These are phyloP conservation scores for Puccinia hordei DNA, from an alignment of 1,284 basidiomycete genomes.

Conservation along the genomic window DNA sequence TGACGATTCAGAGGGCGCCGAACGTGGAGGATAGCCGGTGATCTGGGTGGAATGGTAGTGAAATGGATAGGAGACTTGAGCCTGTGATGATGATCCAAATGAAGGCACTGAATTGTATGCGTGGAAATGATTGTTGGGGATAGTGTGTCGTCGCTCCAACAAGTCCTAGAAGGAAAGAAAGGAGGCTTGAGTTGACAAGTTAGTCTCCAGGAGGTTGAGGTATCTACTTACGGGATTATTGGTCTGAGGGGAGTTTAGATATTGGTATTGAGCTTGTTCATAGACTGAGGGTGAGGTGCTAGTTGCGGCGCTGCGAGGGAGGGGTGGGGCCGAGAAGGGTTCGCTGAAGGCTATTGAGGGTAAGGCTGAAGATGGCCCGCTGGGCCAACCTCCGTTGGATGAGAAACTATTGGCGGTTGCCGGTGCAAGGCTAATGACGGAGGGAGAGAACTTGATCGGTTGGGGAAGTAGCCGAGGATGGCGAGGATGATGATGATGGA, in stretches of 20 bases:
- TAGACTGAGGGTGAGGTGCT: conserved; percentile 6
- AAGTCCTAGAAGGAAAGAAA: too few species aligned
- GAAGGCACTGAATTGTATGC: conserved; percentile 24
- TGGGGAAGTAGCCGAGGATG: conserved; percentile 25
- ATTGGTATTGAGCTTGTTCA: conserved; percentile 41
- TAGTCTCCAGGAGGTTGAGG: not conserved
- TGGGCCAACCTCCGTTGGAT: not conserved
- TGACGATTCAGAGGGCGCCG: conserved; percentile 11
- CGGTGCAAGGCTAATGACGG: conserved; percentile 6
- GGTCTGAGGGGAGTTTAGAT: conserved; percentile 14
- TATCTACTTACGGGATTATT: conserved; percentile 27
- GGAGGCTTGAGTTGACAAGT: too few species aligned
- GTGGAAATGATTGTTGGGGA: conserved; percentile 28
- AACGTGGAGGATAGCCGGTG: not conserved
- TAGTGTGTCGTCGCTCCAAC: conserved; percentile 41
- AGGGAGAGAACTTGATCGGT: conserved; percentile 27
- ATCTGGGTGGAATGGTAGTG: conserved; percentile 22
- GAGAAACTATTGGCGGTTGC: conserved; percentile 11
- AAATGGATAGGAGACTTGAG: conserved; percentile 9
- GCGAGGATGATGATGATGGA: conserved; percentile 30
- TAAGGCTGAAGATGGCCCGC: not conserved
- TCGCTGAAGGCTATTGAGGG: conserved; percentile 16
- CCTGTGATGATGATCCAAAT: conserved; percentile 7
- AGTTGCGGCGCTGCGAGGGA: not conserved
- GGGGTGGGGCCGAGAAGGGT: conserved; percentile 39